Conservation (phyloP, 345 rosid species). For the Gynandropsis gynandra region DNA sequence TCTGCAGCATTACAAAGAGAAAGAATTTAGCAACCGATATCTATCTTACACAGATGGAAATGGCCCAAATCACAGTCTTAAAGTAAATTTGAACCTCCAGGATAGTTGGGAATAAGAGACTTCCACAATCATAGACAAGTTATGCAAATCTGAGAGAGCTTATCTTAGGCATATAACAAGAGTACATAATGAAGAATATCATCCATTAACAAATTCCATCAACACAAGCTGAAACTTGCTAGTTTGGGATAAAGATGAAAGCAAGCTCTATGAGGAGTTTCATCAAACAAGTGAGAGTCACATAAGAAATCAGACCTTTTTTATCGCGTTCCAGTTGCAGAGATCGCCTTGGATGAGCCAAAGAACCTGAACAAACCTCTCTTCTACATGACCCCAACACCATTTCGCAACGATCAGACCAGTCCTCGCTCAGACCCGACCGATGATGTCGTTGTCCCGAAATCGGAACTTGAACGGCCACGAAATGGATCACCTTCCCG, state of each 20-base stretch:
- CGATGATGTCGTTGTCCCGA: conserved; percentile 15
- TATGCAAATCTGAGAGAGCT: no score
- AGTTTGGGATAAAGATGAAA: neutral
- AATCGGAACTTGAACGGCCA: conserved; percentile 85
- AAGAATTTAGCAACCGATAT: neutral
- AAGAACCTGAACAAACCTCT: conserved; percentile 58
- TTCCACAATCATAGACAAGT: no score
- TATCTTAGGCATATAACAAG: no score
- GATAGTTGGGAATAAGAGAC: no score
- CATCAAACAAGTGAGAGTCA: conserved; percentile 8
- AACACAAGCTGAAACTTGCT: neutral
- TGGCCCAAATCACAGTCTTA: neutral
- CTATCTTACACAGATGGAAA: neutral
- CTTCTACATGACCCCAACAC: conserved; percentile 71
- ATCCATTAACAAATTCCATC: no score
- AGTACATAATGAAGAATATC: no score
- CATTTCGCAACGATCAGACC: conserved; percentile 31
- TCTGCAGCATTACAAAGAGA: conserved; percentile 29
- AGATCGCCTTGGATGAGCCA: conserved; percentile 35
- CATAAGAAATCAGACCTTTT: conserved; percentile 17
- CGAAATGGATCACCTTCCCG: conserved; percentile 62
- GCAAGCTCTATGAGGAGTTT: conserved; percentile 11
- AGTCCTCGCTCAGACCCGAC: conserved; percentile 33
- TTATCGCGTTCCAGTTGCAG: conserved; percentile 30
- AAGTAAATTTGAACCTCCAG: no score